A percentile compares a stretch with the other conserved stretches of the same genome.
phyloP scores from a whole-genome alignment of 2,329 filamentous ascomycete genomes.

The Aspergillus quadricinctus region DNA sequence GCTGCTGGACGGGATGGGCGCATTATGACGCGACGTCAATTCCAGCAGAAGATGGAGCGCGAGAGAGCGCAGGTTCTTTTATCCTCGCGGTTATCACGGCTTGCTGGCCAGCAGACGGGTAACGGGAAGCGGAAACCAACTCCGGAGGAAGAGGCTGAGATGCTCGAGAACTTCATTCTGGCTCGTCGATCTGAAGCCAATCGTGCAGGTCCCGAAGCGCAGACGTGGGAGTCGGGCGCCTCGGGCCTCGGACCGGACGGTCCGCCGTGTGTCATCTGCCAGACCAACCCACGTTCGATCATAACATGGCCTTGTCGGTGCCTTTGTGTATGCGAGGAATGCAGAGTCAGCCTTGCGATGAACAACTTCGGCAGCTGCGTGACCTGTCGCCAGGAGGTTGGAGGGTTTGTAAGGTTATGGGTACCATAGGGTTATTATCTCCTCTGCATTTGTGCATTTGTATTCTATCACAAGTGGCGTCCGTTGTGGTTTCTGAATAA shows the following conservation, averaged over 20 bases:
- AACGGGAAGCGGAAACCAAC: constrained; percentile 31
- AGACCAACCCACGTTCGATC: constrained; percentile 77
- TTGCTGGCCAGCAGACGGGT: constrained; percentile 6
- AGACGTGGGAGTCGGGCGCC: constrained; percentile 65
- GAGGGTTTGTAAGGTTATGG: constrained; percentile 85
- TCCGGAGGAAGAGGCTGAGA: constrained; percentile 52
- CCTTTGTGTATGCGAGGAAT: constrained; percentile 90
- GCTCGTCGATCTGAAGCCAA: constrained; percentile 41
- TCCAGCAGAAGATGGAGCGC: constrained; percentile 61
- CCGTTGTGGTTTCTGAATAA: not conserved
- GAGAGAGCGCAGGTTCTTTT: constrained; percentile 67
- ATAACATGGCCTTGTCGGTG: constrained; percentile 97
- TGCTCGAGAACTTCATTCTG: constrained; percentile 59
- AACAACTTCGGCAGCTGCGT: constrained; percentile 97
- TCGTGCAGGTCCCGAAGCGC: constrained; percentile 11
- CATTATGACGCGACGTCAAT: constrained; percentile 78
- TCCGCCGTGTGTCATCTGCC: constrained; percentile 90
- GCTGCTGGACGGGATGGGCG: constrained; percentile 51
- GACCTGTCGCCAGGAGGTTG: constrained; percentile 83
- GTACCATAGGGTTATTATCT: constrained; percentile 55
- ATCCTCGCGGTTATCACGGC: constrained; percentile 38
- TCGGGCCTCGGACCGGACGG: constrained; percentile 68
- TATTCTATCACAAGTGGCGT: not conserved
- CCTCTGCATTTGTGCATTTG: not conserved
- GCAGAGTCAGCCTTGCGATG: constrained; percentile 86